Percentiles rank a stretch among this genome's conserved stretches.
phyloP scores from a whole-genome alignment of 768 basidiomycete genomes.

The Mycena latifolia region DNA sequence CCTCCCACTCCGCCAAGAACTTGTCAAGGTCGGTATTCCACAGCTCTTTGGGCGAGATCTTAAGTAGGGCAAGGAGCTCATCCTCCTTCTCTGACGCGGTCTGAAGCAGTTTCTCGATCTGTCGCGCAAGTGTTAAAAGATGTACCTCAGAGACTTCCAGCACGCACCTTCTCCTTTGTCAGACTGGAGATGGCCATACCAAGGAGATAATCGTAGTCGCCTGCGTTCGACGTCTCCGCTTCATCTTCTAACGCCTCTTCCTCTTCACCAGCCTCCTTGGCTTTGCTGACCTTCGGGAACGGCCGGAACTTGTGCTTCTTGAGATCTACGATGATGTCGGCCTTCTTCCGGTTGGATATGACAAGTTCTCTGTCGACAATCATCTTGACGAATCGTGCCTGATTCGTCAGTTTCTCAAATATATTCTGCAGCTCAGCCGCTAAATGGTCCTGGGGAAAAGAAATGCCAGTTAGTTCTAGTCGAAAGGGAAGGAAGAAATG shows the following conservation, averaged over 20 bases:
- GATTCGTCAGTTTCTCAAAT: constrained; percentile 91
- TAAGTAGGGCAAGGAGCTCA: constrained; percentile 83
- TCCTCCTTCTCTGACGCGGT: constrained; percentile 87
- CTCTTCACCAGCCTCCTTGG: constrained; percentile 74
- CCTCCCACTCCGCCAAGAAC: constrained; percentile 90
- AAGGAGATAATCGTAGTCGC: constrained; percentile 93
- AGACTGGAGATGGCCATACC: constrained; percentile 97
- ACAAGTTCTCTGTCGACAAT: constrained; percentile 87
- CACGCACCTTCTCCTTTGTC: constrained; percentile 88
- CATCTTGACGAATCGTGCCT: constrained; percentile 97
- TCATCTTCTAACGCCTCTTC: constrained; percentile 66
- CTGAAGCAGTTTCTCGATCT: constrained; percentile 88
- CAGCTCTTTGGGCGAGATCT: constrained; percentile 82
- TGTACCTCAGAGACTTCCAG: not conserved
- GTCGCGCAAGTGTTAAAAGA: constrained; percentile 3
- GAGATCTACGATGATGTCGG: constrained; percentile 86
- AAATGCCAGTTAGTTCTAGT: constrained; percentile 10
- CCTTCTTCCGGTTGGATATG: constrained; percentile 91
- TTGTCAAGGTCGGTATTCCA: constrained; percentile 92
- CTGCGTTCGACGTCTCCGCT: constrained; percentile 54
- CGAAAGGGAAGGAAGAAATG: not conserved
- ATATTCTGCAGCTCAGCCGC: constrained; percentile 84
- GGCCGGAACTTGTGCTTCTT: constrained; percentile 89
- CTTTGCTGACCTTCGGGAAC: constrained; percentile 85
- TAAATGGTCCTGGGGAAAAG: constrained; percentile 75